Conservation (phyloP, 73 alveolate genomes). For the Paramecium caudatum region DNA sequence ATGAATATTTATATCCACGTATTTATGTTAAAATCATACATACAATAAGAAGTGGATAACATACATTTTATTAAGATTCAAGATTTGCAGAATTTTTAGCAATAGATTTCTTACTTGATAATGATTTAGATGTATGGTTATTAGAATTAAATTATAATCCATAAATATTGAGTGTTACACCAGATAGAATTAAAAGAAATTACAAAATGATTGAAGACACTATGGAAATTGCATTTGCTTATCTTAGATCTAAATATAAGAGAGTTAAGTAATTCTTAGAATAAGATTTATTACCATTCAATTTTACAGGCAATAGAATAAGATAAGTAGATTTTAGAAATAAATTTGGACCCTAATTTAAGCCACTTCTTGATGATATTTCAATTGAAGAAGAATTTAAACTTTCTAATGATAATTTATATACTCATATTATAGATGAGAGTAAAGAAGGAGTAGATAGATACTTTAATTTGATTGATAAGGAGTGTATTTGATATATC, state of each 20-base stretch:
- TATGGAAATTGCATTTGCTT: conserved; percentile 54
- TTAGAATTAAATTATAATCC: conserved; percentile 65
- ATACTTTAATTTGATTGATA: conserved; percentile 49
- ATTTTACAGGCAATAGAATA: conserved; percentile 28
- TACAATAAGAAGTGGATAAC: conserved; percentile 60
- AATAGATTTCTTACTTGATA: conserved; percentile 42
- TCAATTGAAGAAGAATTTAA: conserved; percentile 3
- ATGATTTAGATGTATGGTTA: conserved; percentile 60
- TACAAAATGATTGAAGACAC: conserved; percentile 54
- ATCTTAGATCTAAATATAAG: background rate
- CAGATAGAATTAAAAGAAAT: conserved; percentile 45
- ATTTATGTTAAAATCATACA: conserved; percentile 35
- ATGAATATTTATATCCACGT: background rate
- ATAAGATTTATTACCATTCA: background rate
- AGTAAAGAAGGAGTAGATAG: background rate
- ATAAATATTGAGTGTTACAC: conserved; percentile 55
- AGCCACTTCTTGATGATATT: background rate
- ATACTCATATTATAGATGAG: conserved; percentile 51
- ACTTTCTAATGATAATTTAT: conserved; percentile 32
- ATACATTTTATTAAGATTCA: conserved; percentile 12
- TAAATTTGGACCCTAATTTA: background rate
- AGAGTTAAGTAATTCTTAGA: conserved; percentile 22
- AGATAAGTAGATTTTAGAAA: conserved; percentile 34
- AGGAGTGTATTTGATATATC: conserved; percentile 58
- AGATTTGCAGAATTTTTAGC: conserved; percentile 60